Evolutionary conservation across 345 rosid species (phyloP).

Genomic region (Melaleuca alternifolia): DNA sequence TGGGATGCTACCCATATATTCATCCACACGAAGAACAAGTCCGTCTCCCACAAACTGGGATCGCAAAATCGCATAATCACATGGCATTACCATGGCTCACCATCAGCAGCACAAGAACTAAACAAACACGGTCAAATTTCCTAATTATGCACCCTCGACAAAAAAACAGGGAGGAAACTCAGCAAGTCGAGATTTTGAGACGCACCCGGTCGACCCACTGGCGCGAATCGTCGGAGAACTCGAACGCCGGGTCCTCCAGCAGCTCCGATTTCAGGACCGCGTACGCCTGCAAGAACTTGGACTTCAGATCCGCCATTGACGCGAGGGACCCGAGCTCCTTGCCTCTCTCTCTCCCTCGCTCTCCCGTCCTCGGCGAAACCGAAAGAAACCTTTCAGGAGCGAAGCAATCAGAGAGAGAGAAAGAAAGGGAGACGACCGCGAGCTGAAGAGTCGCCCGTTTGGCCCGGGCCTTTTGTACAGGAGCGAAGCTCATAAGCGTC

Average conservation of each 20-base stretch:
- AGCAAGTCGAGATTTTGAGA: not conserved
- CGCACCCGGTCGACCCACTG: conserved; percentile 71
- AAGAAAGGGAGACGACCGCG: not conserved
- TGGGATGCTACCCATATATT: not conserved
- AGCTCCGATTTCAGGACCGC: conserved; percentile 57
- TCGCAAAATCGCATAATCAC: not conserved
- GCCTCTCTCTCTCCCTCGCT: not conserved
- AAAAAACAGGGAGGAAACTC: not conserved
- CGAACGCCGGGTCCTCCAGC: conserved; percentile 75
- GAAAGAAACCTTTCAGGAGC: not conserved
- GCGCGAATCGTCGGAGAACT: conserved; percentile 61
- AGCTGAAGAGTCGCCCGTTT: not conserved
- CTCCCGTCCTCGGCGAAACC: not conserved
- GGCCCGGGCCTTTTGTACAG: not conserved
- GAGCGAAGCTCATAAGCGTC: not conserved
- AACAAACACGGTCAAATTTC: not conserved
- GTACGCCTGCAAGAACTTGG: conserved; percentile 52
- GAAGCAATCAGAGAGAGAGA: not conserved
- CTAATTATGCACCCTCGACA: not conserved
- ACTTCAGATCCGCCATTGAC: conserved; percentile 69
- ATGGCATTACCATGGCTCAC: not conserved
- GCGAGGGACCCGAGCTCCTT: not conserved
- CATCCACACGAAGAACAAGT: not conserved
- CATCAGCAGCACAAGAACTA: not conserved
- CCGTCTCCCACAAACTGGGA: not conserved